These are phyloP conservation scores for Larix kaempferi DNA, from an alignment of 75 land plant species.

Conservation along the genomic window DNA sequence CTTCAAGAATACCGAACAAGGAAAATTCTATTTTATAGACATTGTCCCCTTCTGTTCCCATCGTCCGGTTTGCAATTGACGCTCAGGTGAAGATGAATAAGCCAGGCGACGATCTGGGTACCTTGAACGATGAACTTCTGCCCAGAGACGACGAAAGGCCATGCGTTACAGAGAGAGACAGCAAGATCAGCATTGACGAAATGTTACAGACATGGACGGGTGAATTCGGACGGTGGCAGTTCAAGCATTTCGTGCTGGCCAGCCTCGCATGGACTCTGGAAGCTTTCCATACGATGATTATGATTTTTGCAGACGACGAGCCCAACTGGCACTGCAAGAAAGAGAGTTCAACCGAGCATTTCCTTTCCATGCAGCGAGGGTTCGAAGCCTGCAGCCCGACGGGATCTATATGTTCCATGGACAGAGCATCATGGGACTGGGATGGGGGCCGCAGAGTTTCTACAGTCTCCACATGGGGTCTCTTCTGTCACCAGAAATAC, in stretches of 20 bases:
- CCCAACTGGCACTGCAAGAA: not conserved
- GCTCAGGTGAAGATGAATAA: no score
- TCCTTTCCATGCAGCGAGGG: not conserved
- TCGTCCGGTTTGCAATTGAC: no score
- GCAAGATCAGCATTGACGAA: slow-evolving; percentile 17
- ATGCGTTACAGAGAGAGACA: no score
- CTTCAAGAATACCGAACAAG: no score
- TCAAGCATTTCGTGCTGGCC: slow-evolving; percentile 32
- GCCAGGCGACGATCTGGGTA: no score
- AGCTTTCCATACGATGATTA: slow-evolving; percentile 39
- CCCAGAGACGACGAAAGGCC: no score
- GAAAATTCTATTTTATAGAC: no score
- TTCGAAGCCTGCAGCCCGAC: slow-evolving; percentile 13
- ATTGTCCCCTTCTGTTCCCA: no score
- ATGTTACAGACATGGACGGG: slow-evolving; percentile 41
- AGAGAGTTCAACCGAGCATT: not conserved
- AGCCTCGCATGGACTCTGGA: slow-evolving; percentile 44
- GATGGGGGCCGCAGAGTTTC: slow-evolving; percentile 42
- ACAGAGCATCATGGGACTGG: slow-evolving; percentile 71
- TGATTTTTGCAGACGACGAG: slow-evolving; percentile 40
- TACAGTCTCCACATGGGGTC: slow-evolving; percentile 73
- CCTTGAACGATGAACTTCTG: no score
- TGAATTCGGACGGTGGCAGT: slow-evolving; percentile 32
- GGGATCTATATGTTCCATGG: slow-evolving; percentile 30
- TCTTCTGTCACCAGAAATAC: slow-evolving; percentile 55